Conservation (phyloP, 2,329 filamentous ascomycete species). For the Juglanconis sp. region DNA sequence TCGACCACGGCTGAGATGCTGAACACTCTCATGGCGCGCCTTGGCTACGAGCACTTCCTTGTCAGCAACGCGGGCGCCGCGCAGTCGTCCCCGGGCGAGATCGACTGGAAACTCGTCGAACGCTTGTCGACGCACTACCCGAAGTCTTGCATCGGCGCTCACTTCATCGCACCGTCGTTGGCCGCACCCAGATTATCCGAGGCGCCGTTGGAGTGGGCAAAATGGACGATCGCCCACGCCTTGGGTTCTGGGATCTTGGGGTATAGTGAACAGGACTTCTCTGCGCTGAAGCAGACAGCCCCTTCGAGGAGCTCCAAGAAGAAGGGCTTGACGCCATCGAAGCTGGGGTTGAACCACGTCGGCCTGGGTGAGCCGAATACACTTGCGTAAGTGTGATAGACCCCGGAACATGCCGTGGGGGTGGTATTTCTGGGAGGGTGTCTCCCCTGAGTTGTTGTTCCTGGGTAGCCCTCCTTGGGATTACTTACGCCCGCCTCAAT, state of each 20-base stretch:
- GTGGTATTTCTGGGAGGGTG: neutral
- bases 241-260: constrained; percentile 51
- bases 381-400: constrained; percentile 31
- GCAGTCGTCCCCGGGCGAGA: constrained; percentile 40
- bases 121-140: constrained; percentile 45
- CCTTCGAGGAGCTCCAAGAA: constrained; percentile 17
- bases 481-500: too few relatives aligned
- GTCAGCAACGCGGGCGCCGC: constrained; percentile 52
- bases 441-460: too few relatives aligned
- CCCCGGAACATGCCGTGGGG: neutral
- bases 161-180: constrained; percentile 58
- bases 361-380: constrained; percentile 48
- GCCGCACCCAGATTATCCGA: constrained; percentile 42
- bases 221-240: constrained; percentile 52
- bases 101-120: constrained; percentile 50
- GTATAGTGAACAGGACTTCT: constrained; percentile 52
- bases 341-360: constrained; percentile 29
- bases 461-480: too few relatives aligned
- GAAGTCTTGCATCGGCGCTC: constrained; percentile 54
- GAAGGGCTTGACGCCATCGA: constrained; percentile 18
- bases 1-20: constrained; percentile 53
- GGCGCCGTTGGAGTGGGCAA: constrained; percentile 48
- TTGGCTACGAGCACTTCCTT: constrained; percentile 59
- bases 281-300: constrained; percentile 31
- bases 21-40: constrained; percentile 55